phyloP scores from a whole-genome alignment of 345 rosid genomes.

The Litchi chinensis region DNA sequence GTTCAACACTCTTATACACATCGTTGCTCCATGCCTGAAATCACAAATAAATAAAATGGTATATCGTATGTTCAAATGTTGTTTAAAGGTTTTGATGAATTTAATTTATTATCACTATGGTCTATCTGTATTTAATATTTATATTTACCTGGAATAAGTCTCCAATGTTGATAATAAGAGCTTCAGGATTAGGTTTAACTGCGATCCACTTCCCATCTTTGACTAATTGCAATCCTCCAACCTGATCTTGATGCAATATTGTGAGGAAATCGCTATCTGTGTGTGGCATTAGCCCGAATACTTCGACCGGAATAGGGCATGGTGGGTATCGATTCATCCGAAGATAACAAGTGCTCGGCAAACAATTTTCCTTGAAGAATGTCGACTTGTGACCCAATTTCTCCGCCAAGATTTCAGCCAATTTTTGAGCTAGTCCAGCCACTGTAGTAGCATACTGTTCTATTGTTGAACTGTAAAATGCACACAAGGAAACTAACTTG shows the following conservation, averaged over 20 bases:
- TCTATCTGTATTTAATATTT: no score
- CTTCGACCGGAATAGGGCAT: conserved; percentile 52
- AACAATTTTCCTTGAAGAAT: conserved; percentile 67
- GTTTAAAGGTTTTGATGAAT: no score
- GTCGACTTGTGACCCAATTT: conserved; percentile 50
- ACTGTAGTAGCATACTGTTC: conserved; percentile 63
- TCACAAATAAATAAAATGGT: not conserved
- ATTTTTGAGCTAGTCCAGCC: conserved; percentile 56
- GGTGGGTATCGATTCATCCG: conserved; percentile 91
- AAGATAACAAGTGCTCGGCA: conserved; percentile 73
- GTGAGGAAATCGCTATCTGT: conserved; percentile 98
- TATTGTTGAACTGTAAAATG: conserved; percentile 55
- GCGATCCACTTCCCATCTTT: conserved; percentile 83
- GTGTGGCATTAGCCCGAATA: conserved; percentile 87
- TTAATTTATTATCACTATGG: no score
- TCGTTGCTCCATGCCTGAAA: conserved; percentile 92
- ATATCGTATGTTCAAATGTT: no score
- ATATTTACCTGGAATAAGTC: conserved; percentile 82
- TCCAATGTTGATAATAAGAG: conserved; percentile 82
- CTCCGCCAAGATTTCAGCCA: conserved; percentile 73
- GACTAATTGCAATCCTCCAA: conserved; percentile 87
- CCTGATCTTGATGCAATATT: conserved; percentile 78
- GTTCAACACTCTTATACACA: conserved; percentile 84
- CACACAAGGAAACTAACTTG: not conserved
- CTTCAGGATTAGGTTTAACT: conserved; percentile 81